phyloP scores from a whole-genome alignment of 495 filamentous ascomycete species.

The Sphaerosporella brunnea region DNA sequence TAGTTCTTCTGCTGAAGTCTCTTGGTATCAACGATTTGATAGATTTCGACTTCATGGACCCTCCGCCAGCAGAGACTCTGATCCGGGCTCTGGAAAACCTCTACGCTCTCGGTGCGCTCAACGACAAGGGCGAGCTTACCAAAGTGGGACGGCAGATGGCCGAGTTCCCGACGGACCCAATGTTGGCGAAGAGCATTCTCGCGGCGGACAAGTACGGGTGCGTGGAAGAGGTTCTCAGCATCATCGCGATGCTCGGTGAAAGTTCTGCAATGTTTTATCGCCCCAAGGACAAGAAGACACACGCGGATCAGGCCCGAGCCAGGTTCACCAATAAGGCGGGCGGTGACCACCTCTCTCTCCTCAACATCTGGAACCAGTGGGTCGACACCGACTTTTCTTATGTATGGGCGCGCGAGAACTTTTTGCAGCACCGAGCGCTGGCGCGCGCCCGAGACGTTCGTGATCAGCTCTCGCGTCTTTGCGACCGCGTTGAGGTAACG shows the following conservation, averaged over 20 bases:
- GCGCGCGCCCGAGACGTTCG: slow-evolving; percentile 80
- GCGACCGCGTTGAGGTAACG: slow-evolving; percentile 77
- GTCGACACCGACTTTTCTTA: slow-evolving; percentile 78
- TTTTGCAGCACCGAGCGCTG: slow-evolving; percentile 73
- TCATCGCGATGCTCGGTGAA: slow-evolving; percentile 88
- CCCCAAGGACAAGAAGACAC: slow-evolving; percentile 92
- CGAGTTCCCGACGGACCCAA: slow-evolving; percentile 87
- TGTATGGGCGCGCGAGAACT: slow-evolving; percentile 87
- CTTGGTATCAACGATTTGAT: slow-evolving; percentile 88
- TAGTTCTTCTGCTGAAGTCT: slow-evolving; percentile 73
- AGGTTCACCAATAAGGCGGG: slow-evolving; percentile 86
- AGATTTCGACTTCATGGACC: slow-evolving; percentile 93
- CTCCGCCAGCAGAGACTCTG: slow-evolving; percentile 76
- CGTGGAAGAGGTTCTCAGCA: slow-evolving; percentile 85
- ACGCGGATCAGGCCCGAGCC: slow-evolving; percentile 81
- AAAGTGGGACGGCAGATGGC: slow-evolving; percentile 91
- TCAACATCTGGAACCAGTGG: slow-evolving; percentile 98
- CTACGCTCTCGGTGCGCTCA: slow-evolving; percentile 78
- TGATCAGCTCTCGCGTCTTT: slow-evolving; percentile 85
- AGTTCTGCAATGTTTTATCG: slow-evolving; percentile 80
- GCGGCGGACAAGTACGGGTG: slow-evolving; percentile 75
- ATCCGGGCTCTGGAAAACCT: slow-evolving; percentile 83
- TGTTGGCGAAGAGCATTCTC: slow-evolving; percentile 84
- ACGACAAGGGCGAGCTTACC: slow-evolving; percentile 76
- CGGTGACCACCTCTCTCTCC: slow-evolving; percentile 72